phyloP scores from a whole-genome alignment of 2,329 filamentous ascomycete genomes.

The Stagonosporopsis chrysanthemi region DNA sequence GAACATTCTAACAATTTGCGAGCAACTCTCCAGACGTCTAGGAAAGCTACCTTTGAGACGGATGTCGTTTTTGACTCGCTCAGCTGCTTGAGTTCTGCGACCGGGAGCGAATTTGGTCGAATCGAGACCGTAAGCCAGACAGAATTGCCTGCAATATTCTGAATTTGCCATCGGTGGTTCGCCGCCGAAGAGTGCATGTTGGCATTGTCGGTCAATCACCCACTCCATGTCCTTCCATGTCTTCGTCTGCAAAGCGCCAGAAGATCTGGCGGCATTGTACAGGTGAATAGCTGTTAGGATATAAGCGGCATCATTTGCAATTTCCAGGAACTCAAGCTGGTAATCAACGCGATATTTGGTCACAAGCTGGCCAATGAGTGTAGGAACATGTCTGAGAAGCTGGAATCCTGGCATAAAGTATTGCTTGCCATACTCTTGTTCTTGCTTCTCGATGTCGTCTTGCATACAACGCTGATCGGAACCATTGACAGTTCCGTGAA shows the following conservation, averaged over 20 bases:
- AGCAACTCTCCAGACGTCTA: not conserved
- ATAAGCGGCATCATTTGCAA: slow-evolving; percentile 2
- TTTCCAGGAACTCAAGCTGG: not conserved
- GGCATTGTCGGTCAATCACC: slow-evolving; percentile 8
- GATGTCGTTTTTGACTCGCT: not conserved
- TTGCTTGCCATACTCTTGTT: not conserved
- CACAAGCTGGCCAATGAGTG: slow-evolving; percentile 7
- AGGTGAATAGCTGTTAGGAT: slow-evolving; percentile 13
- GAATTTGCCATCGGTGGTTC: not conserved
- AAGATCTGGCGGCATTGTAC: slow-evolving; percentile 15
- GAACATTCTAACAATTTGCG: not conserved
- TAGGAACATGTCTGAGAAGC: slow-evolving; percentile 6
- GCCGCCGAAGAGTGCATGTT: not conserved
- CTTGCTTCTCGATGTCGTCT: not conserved
- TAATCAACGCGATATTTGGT: not conserved
- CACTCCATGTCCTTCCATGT: slow-evolving; percentile 19
- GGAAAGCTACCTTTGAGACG: not conserved
- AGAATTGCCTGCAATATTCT: not conserved
- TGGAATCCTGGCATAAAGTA: not conserved
- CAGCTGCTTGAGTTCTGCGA: not conserved
- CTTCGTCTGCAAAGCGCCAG: not conserved
- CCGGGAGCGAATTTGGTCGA: not conserved
- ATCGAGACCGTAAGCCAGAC: slow-evolving; percentile 12
- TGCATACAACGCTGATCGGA: not conserved
- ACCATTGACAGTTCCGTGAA: not conserved